These are phyloP conservation scores for Leptomonas pyrrhocoris DNA, from an alignment of 208 protist species.

Conservation along the genomic window DNA sequence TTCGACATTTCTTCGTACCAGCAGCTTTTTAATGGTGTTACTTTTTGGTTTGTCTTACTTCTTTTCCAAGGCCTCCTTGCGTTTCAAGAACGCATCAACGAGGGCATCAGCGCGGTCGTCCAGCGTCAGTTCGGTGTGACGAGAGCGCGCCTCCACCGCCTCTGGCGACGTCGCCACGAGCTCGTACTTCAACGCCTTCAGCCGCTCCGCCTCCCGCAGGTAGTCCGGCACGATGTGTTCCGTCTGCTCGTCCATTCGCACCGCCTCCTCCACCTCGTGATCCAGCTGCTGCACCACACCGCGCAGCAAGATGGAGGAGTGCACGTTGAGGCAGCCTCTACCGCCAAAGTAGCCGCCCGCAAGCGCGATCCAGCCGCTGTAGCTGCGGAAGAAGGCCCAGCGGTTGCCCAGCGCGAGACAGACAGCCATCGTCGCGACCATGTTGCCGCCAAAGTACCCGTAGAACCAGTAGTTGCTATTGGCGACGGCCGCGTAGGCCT, in stretches of 20 bases:
- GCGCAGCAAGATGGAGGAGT: conserved; percentile 57
- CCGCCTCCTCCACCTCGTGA: conserved; percentile 64
- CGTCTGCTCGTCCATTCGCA: conserved; percentile 70
- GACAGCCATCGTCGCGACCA: conserved; percentile 66
- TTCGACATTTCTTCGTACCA: too few species aligned
- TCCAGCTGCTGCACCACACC: conserved; percentile 66
- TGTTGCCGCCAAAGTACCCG: conserved; percentile 78
- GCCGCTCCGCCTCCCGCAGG: conserved; percentile 48
- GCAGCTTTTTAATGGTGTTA: too few species aligned
- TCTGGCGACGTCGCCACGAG: conserved; percentile 54
- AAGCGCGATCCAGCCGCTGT: conserved; percentile 78
- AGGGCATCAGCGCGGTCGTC: conserved; percentile 72
- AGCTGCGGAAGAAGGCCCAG: conserved; percentile 66
- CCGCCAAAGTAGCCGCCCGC: conserved; percentile 82
- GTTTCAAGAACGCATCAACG: conserved; percentile 62
- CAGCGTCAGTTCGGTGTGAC: conserved; percentile 26
- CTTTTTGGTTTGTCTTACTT: conserved; percentile 16
- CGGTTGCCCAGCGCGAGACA: conserved; percentile 72
- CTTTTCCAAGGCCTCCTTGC: conserved; percentile 46
- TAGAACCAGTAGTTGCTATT: conserved; percentile 87
- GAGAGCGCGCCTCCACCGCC: conserved; percentile 29
- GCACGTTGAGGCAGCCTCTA: conserved; percentile 58
- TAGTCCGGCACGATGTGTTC: conserved; percentile 75
- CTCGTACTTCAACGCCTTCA: conserved; percentile 73
- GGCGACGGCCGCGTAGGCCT: conserved; percentile 62